Base-by-base conservation (phyloP, 768 basidiomycete genomes). In the Russula dissimulans region DNA sequence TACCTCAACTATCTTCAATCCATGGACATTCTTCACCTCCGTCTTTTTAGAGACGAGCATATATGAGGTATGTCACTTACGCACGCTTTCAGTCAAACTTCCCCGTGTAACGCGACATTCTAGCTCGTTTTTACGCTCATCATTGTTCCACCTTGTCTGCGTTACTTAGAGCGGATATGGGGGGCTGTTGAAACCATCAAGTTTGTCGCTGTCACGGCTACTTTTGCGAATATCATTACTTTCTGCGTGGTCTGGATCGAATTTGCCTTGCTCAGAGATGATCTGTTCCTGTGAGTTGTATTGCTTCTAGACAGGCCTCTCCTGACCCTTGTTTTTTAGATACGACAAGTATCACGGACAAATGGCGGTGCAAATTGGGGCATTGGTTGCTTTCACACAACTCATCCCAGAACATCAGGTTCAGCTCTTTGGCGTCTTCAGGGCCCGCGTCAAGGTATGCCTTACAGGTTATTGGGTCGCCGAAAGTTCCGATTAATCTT, bases 381-480 rank as follows among this genome's bases (percentile, higher is more conserved):
- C 95, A 62, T 77, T 99, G 39, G 97, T 99, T 56, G 95, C 95
- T 6, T 97, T 97, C 74, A 98, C 95, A 4, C 97, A 99, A 72
- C 74, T 97, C 56, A 98, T 98, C 66, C 95, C 95, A 36, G 97
- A 99, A 73, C 95, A 99, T 68, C 95, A 98, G 73, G 86, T 99
- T 14, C 97, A 98, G 71, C 69, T 98, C 17, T 78, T 98, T 60
- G 93, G 94, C 38, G 74, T 91, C 48, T 69, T 92, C 64, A 91
- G 84, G 72, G 80, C 88, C 49, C 83, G 92, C 58, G 95, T 98
- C 67, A 99, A 98, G 84, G 95, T 90, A 44, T 10, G 56, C 38
- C 55, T 41, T 57, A 3, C 6, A 39, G 38, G 14, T 39, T n/a
- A 11, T 38, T 8, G 12, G 11, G 15, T 17, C 31, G 14, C 18